A percentile compares a stretch with the other conserved stretches of the same genome.
Evolutionary conservation across 2,329 filamentous ascomycete species (phyloP).

Genomic region (Scedosporium dehoogii): DNA sequence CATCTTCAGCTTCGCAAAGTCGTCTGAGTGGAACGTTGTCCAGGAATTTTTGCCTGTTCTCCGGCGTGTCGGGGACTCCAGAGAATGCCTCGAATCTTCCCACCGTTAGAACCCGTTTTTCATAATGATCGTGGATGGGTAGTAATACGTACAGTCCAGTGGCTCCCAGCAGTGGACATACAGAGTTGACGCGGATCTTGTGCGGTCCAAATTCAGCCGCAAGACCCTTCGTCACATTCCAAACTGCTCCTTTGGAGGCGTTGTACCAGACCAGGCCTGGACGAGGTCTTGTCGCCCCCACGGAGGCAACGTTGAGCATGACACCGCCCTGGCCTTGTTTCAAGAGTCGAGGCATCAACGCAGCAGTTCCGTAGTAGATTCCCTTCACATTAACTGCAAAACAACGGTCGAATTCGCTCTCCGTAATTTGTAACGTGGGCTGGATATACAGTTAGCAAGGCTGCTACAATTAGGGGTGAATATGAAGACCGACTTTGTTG

Average conservation of each 20-base stretch:
- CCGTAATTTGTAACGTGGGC: no score
- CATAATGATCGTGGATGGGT: background rate
- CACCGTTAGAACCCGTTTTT: no score
- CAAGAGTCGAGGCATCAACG: conserved; percentile 59
- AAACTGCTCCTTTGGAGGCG: conserved; percentile 70
- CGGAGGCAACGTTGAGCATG: conserved; percentile 52
- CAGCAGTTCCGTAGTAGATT: conserved; percentile 74
- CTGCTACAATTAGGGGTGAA: no score
- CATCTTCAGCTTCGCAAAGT: background rate
- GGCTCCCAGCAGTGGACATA: conserved; percentile 45
- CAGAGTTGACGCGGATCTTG: conserved; percentile 68
- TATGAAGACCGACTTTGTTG: no score
- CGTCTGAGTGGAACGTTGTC: no score
- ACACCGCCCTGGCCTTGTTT: conserved; percentile 62
- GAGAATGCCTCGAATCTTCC: no score
- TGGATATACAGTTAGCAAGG: no score
- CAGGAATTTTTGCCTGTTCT: no score
- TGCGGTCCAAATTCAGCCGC: conserved; percentile 67
- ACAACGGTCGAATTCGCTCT: conserved; percentile 27
- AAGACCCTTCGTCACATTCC: conserved; percentile 22
- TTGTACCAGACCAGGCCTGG: conserved; percentile 72
- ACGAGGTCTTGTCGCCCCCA: conserved; percentile 48
- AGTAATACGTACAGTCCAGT: conserved; percentile 9
- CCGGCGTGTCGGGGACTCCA: no score
- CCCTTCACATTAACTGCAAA: conserved; percentile 81